Base-by-base conservation (phyloP, 2,329 filamentous ascomycete genomes). In the Nemania sp. region DNA sequence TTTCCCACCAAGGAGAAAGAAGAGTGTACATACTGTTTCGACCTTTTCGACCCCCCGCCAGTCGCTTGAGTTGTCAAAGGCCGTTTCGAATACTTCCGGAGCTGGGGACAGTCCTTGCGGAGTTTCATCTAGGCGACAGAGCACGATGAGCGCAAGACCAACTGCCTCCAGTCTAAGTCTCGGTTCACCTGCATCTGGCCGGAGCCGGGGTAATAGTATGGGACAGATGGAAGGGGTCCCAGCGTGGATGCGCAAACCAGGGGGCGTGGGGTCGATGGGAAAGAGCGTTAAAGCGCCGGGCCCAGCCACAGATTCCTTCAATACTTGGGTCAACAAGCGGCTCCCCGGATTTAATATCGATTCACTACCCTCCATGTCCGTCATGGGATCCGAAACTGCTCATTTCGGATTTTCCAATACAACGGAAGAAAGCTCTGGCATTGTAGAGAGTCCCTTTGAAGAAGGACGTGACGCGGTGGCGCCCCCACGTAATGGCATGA, bases 1-100 rank as follows among this genome's bases (percentile, higher is more conserved):
- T 80, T 98, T 98, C 76, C 95, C 95, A 2, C 94, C 94, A 7
- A 88, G 94, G 22, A 87, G 94, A 77, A 93, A 94, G 89, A 96
- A 96, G 90, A 96, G 92, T 70, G 81, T 88, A 10, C 84, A 87
- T 73, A 89, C 89, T 1, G 86, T 87, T 60, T 92, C 92, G 2
- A 86, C 89, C 15, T 73, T 89, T 59, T 88, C 90, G 20, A 93
- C 91, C 1, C 92, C 92, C 7, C 87, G 88, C 22, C 85, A 87
- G 52, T 92, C 90, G 43, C 79, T 90, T 45, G 90, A 92, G 65
- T 75, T 89, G 8, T 83, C 85, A 13, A 86, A 85, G 64, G 67
- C 77, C 68, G 63, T 75, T 62, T 74, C 75, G 67, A 74, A 75
- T 61, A 73, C 74, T 22, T 75, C 71, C 20, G 75, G 72, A 29